phyloP scores from a whole-genome alignment of 2,329 filamentous ascomycete species.

The Aspergillus texensis region DNA sequence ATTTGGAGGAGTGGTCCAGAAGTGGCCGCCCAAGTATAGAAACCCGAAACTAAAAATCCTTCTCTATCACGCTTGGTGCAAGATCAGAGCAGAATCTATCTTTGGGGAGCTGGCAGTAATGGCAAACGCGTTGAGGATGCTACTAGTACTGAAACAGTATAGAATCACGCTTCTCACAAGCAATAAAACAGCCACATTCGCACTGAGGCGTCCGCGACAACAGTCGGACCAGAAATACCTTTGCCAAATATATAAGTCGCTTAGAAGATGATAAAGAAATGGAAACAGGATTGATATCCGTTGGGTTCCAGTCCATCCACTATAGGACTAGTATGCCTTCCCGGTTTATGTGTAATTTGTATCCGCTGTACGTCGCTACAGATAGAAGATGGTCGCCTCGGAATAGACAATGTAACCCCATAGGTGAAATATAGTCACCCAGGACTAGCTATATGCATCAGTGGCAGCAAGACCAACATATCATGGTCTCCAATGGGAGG shows the following conservation, averaged over 20 bases:
- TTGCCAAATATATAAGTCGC: slow-evolving; percentile 25
- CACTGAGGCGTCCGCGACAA: slow-evolving; percentile 23
- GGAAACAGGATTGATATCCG: slow-evolving; percentile 23
- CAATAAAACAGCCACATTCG: slow-evolving; percentile 28
- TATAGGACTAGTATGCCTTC: too few relatives aligned
- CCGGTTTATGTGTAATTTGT: too few relatives aligned
- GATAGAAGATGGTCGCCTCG: too few relatives aligned
- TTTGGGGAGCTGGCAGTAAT: too few relatives aligned
- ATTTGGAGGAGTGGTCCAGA: too few relatives aligned
- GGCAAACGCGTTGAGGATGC: slow-evolving; percentile 17
- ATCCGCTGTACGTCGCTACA: too few relatives aligned
- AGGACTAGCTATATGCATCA: background rate
- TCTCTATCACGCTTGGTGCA: too few relatives aligned
- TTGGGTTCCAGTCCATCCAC: slow-evolving; percentile 14
- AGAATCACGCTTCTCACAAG: slow-evolving; percentile 25
- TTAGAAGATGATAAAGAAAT: slow-evolving; percentile 23
- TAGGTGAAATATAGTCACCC: too few relatives aligned
- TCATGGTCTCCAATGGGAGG: background rate
- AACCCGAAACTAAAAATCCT: too few relatives aligned
- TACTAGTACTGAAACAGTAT: slow-evolving; percentile 22
- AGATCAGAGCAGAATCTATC: too few relatives aligned
- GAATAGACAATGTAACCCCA: too few relatives aligned
- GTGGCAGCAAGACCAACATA: background rate
- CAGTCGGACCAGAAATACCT: slow-evolving; percentile 25
- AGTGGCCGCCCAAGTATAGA: too few relatives aligned